Evolutionary conservation across 345 rosid species (phyloP), one percentile per base, ranked within the genome.

Genomic region (Pistacia integerrima): DNA sequence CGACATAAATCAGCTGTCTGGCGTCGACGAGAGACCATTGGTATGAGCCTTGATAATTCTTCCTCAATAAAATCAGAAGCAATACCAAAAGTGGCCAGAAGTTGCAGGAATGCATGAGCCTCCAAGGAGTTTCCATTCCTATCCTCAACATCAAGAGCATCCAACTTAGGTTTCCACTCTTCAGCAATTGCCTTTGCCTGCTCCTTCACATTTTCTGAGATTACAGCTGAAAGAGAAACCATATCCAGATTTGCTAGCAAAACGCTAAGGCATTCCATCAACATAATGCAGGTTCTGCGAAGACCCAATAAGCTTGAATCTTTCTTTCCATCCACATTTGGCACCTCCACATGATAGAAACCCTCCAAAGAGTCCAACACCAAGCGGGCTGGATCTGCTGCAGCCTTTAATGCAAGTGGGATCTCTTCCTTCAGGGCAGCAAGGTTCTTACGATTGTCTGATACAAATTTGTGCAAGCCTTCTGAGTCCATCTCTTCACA

Each of bases 21-120:
- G 70, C 94, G 98, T 67, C 99, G 97, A 79, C 98, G 98, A 70
- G 98, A 94, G 79, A 97, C 98, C 98, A 94, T 94, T 44, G 99
- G 98, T 67, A 97, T 85, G 36, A 97, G 87, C 89, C 91, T 87
- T 66, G 79, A 82, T 44, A 96, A 80, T 78, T 88, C 91, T 79
- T 90, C 91, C 80, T 79, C 97, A 8, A 91, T 81, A 77, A 92
- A 94, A 77, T 85, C 90, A 49, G 97, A 92, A 74, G 94, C 94
- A 83, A 96, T 90, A 62, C 81, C 90, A 85, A 96, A 96, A 67
- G 95, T 93, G 36, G 95, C 94, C 28, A 96, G 85, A 64, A 96
- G 97, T 76, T 96, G 99, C 82, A 96, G 87, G 77, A 94, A 96
- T 30, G 98, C 99, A 90, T 96, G 99, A 70, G 98, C 99, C 86